These are phyloP conservation scores for Platanthera zijinensis DNA, from an alignment of 106 monocot species.

Conservation along the genomic window DNA sequence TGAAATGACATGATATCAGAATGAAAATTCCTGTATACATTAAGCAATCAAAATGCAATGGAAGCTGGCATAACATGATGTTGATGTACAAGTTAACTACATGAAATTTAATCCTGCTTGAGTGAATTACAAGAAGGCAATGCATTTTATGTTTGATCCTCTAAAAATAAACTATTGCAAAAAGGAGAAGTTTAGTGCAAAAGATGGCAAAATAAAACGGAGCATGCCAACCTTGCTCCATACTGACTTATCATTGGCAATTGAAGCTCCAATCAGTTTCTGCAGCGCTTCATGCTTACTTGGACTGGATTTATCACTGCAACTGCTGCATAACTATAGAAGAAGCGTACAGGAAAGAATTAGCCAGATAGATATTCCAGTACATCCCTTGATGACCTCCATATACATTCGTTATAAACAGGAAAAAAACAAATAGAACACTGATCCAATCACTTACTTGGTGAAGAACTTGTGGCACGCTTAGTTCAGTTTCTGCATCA, in stretches of 20 bases:
- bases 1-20: too few species aligned
- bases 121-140: neutral
- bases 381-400: neutral
- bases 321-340: constrained; percentile 63
- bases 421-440: neutral
- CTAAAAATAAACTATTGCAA: neutral
- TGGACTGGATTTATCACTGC: constrained; percentile 38
- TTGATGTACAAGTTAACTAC: neutral
- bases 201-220: neutral
- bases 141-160: neutral
- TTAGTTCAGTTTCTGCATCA: constrained; percentile 37
- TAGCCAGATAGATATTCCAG: neutral
- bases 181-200: too few species aligned
- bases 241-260: constrained; percentile 60
- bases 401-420: neutral
- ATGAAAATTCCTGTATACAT: too few species aligned
- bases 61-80: too few species aligned
- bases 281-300: constrained; percentile 68
- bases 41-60: too few species aligned
- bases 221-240: constrained; percentile 74
- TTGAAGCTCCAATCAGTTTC: constrained; percentile 60
- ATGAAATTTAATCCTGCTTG: neutral
- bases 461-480: constrained; percentile 92
- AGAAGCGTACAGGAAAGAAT: neutral
- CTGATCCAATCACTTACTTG: constrained; percentile 27